Evolutionary conservation across 2,329 filamentous ascomycete genomes (phyloP), one percentile per base, ranked within the genome.

Genomic region (Lachnellula occidentalis): DNA sequence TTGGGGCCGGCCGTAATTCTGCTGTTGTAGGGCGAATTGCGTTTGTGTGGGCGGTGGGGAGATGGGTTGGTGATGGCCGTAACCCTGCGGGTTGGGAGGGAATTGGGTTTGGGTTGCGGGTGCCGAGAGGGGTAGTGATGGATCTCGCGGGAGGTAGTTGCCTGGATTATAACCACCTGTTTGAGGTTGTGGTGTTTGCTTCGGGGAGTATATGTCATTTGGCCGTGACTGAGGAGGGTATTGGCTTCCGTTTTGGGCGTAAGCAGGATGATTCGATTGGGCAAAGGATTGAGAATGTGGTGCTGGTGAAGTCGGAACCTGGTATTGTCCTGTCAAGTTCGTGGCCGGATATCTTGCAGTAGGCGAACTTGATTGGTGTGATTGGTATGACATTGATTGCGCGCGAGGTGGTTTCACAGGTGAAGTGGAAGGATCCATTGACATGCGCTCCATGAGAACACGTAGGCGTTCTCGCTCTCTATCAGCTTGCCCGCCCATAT

Each of bases 391-490:
- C 66, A 59, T 34, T 9, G 67, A 66, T 45, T 66, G 61, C 15
- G 59, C 45, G 37, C 63, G 60, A 41, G 65, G 51, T 39, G 77
- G 71, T 46, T 74, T 73, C 39, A 73, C 72, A 2, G 78, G 69
- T 54, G 74, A 72, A 14, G 71, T 68, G 19, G 69, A 72, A 46
- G 80, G 76, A n/a, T 92, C 90, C 73, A 96, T 87, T 1, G 91
- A 92, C 84, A 97, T 92, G 51, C 92, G 84, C 67, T 96, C 92
- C 94, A 99, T 97, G 41, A 99, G 76, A 42, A 88, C 88, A 54
- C 89, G 85, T 53, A 99, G 74, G 53, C 92, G 83, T 66, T 95
- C 90, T 54, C 90, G 86, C 69, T 97, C 92, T 50, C 88, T 79
- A 64, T 96, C 91, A 34, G 91, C 66, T 50, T 70, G 66, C 2